A percentile compares a stretch with the other conserved stretches of the same genome.
Evolutionary conservation across 2,329 filamentous ascomycete species (phyloP).

Genomic region (Onygenales sp.): DNA sequence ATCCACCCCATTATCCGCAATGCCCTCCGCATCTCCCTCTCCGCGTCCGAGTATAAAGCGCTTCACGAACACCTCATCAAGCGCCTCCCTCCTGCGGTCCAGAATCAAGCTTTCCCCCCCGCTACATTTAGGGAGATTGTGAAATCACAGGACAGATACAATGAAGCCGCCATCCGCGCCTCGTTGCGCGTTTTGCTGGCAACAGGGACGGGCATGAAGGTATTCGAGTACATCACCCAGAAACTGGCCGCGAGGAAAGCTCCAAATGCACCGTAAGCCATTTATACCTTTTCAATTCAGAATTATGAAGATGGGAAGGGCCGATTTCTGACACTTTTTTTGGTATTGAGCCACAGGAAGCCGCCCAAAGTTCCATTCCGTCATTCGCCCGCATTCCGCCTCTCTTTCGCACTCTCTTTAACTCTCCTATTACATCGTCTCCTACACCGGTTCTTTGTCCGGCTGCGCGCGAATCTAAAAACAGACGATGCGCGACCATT

Average conservation of each 20-base stretch:
- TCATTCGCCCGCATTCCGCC: constrained; percentile 58
- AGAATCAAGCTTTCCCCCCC: constrained; percentile 44
- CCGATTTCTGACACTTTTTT: constrained; percentile 5
- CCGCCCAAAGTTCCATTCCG: constrained; percentile 32
- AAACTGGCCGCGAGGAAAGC: neutral
- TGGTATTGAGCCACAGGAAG: constrained; percentile 16
- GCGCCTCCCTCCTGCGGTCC: constrained; percentile 50
- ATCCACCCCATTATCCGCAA: constrained; percentile 71
- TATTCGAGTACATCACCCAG: constrained; percentile 43
- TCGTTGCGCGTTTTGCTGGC: constrained; percentile 61
- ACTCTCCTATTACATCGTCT: constrained; percentile 83
- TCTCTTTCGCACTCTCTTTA: constrained; percentile 73
- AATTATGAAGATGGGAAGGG: neutral
- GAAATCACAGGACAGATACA: constrained; percentile 53
- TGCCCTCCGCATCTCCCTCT: constrained; percentile 72
- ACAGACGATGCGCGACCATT: constrained; percentile 74
- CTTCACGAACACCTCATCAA: constrained; percentile 78
- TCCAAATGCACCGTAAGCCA: neutral
- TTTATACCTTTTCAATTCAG: neutral
- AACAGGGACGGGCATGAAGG: constrained; percentile 54
- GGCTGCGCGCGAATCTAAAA: constrained; percentile 68
- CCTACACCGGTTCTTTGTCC: constrained; percentile 79
- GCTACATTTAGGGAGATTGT: constrained; percentile 43
- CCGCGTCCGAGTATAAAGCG: constrained; percentile 74
- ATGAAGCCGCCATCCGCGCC: constrained; percentile 60